Base-by-base conservation (phyloP, 2,329 filamentous ascomycete species). In the Alternaria sp. region DNA sequence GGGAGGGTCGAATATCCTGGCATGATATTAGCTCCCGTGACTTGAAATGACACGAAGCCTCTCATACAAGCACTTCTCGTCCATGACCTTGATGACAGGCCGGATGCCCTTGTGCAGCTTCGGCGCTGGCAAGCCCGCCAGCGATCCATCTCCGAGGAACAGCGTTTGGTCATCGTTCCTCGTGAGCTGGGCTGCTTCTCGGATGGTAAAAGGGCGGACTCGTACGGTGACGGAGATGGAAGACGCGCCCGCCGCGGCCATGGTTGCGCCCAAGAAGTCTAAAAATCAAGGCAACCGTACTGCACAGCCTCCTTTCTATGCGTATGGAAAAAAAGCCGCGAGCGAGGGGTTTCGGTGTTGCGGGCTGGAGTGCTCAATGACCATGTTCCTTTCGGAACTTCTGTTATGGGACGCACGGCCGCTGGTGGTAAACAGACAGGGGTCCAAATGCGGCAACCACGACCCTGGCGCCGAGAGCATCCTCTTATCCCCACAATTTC, bases 81-180 rank as follows among this genome's bases (percentile, higher is more conserved):
- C 96, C 52, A 99, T 86, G 21, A 99, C 93, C 79, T 97, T 98
- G 80, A 99, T 91, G 52, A 99, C 93, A 1, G 92, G 89, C 70
- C 93, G 86, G 56, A 99, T 88, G 7, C 96, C 95, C 72, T 93
- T 93, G 69, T 90, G 87, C 31, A 97, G 85, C 74, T 94, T 96
- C 0, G 93, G 93, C 1, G 92, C 86, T 0, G 94, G 93, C 13
- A 86, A 89, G 44, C 87, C 90, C n/a, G 95, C 95, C 56, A 99
- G 84, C 17, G 94, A 98, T 59, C 95, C 95, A 77, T 99, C 95
- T 61, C 95, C 95, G n/a, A 99, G 86, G 75, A 99, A 99, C 36
- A 97, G 79, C 5, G 92, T 93, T 53, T 89, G 88, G 78, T 97
- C 94, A 70, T 99, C 94, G 71, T 80, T 85, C 74, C 84, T 86